Conservation (phyloP, 176 grass and related monocot genomes). For the Urochloa ruziziensis region DNA sequence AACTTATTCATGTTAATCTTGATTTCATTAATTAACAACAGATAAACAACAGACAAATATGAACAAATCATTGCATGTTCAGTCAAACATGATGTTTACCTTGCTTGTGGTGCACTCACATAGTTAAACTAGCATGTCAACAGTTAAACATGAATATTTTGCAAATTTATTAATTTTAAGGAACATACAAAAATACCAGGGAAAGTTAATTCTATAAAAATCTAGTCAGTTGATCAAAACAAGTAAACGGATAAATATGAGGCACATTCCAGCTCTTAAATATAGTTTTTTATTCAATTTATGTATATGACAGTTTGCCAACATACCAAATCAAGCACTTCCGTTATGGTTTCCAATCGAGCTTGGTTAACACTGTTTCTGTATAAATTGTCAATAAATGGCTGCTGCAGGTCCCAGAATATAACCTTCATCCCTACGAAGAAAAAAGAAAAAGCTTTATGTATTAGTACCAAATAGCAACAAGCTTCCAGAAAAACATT, state of each 20-base stretch:
- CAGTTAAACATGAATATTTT: slow-evolving; percentile 15
- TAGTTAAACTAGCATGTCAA: background rate
- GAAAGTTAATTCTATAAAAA: background rate
- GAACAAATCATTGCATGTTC: background rate
- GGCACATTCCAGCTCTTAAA: background rate
- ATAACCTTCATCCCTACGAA: slow-evolving; percentile 83
- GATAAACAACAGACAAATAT: background rate
- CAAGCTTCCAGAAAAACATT: slow-evolving; percentile 13
- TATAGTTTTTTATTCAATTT: background rate
- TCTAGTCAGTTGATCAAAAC: background rate
- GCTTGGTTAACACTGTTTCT: slow-evolving; percentile 68
- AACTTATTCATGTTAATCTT: background rate
- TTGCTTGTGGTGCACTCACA: slow-evolving; percentile 15
- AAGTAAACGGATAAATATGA: background rate
- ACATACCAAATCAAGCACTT: slow-evolving; percentile 80
- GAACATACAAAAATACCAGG: background rate
- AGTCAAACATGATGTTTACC: slow-evolving; percentile 2
- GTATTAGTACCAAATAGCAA: slow-evolving; percentile 15
- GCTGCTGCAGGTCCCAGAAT: slow-evolving; percentile 93
- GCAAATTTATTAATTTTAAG: background rate
- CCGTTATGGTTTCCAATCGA: slow-evolving; percentile 67
- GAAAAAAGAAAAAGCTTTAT: slow-evolving; percentile 32
- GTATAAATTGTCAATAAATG: slow-evolving; percentile 93
- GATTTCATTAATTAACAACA: background rate
- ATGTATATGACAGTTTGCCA: slow-evolving; percentile 9